phyloP scores from a whole-genome alignment of 192 early-diverging fungal species.

The Coemansia umbellata region DNA sequence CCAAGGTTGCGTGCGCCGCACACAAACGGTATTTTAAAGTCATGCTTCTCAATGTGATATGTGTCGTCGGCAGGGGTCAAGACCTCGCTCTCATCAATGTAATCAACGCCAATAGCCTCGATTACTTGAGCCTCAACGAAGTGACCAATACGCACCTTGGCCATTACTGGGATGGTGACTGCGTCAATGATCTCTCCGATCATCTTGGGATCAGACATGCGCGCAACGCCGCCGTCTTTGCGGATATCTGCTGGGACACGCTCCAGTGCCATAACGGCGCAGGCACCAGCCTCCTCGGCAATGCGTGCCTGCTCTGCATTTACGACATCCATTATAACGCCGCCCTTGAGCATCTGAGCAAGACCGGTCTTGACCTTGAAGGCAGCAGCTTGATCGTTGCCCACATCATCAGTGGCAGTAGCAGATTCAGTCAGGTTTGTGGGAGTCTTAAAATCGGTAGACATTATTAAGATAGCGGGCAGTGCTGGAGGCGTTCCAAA shows the following conservation, averaged over 20 bases:
- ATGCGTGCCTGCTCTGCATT: constrained; percentile 97
- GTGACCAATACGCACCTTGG: constrained; percentile 97
- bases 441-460: constrained; percentile 56
- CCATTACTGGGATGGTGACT: constrained; percentile 98
- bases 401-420: constrained; percentile 1
- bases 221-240: constrained; percentile 90
- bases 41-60: constrained; percentile 94
- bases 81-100: constrained; percentile 98
- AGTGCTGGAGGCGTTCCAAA: too few species aligned
- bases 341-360: constrained; percentile 98
- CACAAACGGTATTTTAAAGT: constrained; percentile 91
- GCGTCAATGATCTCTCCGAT: constrained; percentile 94
- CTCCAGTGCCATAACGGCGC: constrained; percentile 96
- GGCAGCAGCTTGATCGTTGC: constrained; percentile 5
- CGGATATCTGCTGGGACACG: constrained; percentile 98
- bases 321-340: constrained; percentile 99
- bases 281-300: constrained; percentile 95
- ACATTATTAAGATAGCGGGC: constrained; percentile 13
- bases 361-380: constrained; percentile 95
- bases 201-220: constrained; percentile 98
- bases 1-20: constrained; percentile 97
- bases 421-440: constrained; percentile 56
- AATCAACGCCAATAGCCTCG: constrained; percentile 85
- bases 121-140: constrained; percentile 98
- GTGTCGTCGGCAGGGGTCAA: constrained; percentile 93